Percentiles rank a stretch among this genome's conserved stretches.
These are phyloP conservation scores for Colletotrichum chrysophilum DNA, from an alignment of 2,329 filamentous ascomycete genomes.

Conservation along the genomic window DNA sequence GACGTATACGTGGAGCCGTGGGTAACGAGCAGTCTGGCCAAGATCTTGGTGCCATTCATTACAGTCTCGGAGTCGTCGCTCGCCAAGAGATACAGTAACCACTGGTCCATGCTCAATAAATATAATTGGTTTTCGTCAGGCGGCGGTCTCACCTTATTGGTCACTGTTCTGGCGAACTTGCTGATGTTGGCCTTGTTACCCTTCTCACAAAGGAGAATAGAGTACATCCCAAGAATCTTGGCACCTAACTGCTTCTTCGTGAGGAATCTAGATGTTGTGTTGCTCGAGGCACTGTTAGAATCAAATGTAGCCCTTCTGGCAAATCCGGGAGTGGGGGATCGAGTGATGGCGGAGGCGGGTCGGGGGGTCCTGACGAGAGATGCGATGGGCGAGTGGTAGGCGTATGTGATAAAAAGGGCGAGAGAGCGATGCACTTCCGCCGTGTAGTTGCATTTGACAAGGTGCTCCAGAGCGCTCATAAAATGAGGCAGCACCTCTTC, in stretches of 20 bases:
- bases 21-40: slow-evolving; percentile 81
- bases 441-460: slow-evolving; percentile 82
- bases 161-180: slow-evolving; percentile 93
- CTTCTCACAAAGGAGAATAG: slow-evolving; percentile 77
- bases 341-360: slow-evolving; percentile 40
- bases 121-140: slow-evolving; percentile 20
- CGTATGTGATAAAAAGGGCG: slow-evolving; percentile 91
- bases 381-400: slow-evolving; percentile 68
- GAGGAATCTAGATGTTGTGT: slow-evolving; percentile 43
- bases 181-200: slow-evolving; percentile 72
- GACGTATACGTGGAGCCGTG: slow-evolving; percentile 82
- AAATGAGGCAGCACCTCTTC: slow-evolving; percentile 77
- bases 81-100: slow-evolving; percentile 88
- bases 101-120: slow-evolving; percentile 54
- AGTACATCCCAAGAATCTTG: slow-evolving; percentile 78
- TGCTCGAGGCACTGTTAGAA: slow-evolving; percentile 24
- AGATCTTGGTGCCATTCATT: slow-evolving; percentile 79
- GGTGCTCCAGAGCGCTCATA: slow-evolving; percentile 76
- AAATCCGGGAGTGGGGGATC: slow-evolving; percentile 45
- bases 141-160: slow-evolving; percentile 75
- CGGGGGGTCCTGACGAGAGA: slow-evolving; percentile 59
- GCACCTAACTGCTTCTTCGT: slow-evolving; percentile 76
- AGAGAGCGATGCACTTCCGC: slow-evolving; percentile 86
- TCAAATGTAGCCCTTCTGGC: slow-evolving; percentile 44
- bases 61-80: slow-evolving; percentile 87